Conservation (phyloP, 495 filamentous ascomycete genomes). For the Amniculicola lignicola region DNA sequence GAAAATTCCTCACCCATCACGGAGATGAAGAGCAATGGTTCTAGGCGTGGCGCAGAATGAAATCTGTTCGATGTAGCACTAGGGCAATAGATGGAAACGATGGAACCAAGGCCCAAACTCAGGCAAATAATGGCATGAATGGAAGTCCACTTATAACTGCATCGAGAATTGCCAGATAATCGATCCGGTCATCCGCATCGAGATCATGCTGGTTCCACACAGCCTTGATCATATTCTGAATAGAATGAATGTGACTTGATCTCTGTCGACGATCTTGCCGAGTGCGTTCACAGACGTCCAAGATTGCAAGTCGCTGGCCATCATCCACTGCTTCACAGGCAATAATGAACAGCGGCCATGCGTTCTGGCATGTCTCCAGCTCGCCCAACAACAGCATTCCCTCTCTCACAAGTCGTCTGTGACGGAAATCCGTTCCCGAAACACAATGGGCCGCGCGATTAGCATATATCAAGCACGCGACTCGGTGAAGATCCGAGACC, state of each 20-base stretch:
- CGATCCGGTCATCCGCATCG: constrained; percentile 25
- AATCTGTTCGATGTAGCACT: neutral
- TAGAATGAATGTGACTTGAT: constrained; percentile 29
- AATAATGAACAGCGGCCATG: constrained; percentile 34
- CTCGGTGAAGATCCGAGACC: constrained; percentile 31
- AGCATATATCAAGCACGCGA: constrained; percentile 32
- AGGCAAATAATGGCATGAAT: constrained; percentile 33
- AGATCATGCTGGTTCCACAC: constrained; percentile 34
- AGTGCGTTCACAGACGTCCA: constrained; percentile 27
- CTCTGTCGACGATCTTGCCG: constrained; percentile 21
- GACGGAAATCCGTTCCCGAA: constrained; percentile 28
- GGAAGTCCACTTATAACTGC: constrained; percentile 29
- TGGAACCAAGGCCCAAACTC: constrained; percentile 4
- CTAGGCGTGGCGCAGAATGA: constrained; percentile 14
- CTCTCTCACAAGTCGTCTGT: constrained; percentile 32
- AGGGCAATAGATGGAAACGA: constrained; percentile 7
- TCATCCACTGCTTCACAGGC: constrained; percentile 32
- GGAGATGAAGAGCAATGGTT: constrained; percentile 13
- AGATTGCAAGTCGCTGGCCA: constrained; percentile 28
- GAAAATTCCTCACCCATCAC: constrained; percentile 20
- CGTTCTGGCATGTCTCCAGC: constrained; percentile 29
- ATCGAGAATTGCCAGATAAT: constrained; percentile 28
- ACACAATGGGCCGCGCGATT: constrained; percentile 26
- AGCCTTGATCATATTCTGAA: constrained; percentile 29
- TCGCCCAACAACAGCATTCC: constrained; percentile 24